phyloP scores from a whole-genome alignment of 495 filamentous ascomycete species.

The Talaromyces borbonicus region DNA sequence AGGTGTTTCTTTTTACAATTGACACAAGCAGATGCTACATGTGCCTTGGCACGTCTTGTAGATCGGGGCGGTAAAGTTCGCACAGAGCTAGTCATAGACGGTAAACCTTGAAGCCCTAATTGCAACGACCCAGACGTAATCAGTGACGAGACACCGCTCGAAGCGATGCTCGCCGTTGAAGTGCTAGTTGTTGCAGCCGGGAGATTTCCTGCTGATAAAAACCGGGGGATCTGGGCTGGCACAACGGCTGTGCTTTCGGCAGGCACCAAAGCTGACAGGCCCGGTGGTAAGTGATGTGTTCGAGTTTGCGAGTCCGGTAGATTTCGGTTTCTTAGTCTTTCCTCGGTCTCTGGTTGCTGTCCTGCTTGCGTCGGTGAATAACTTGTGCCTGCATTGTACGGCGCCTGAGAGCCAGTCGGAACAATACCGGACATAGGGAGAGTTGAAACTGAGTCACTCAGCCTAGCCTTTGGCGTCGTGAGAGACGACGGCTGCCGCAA shows the following conservation, averaged over 20 bases:
- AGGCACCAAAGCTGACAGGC: constrained; percentile 2
- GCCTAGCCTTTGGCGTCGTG: constrained; percentile 58
- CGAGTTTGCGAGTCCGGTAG: neutral
- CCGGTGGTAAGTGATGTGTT: constrained; percentile 1
- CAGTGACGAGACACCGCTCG: constrained; percentile 16
- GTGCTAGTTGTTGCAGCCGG: constrained; percentile 14
- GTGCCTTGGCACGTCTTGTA: constrained; percentile 81
- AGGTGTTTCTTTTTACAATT: constrained; percentile 97
- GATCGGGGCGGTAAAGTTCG: constrained; percentile 44
- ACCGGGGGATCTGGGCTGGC: constrained; percentile 9
- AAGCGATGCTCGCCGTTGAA: constrained; percentile 2
- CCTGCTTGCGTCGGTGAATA: constrained; percentile 37
- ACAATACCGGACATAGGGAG: constrained; percentile 82
- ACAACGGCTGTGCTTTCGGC: neutral
- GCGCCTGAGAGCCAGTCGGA: constrained; percentile 42
- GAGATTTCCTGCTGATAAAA: constrained; percentile 24
- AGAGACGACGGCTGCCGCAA: constrained; percentile 50
- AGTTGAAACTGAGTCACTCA: constrained; percentile 58
- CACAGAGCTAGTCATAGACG: constrained; percentile 13
- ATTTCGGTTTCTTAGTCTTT: neutral
- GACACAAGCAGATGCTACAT: constrained; percentile 93
- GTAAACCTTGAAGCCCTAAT: constrained; percentile 9
- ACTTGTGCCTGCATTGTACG: constrained; percentile 46
- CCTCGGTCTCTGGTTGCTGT: neutral
- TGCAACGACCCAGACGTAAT: constrained; percentile 16